Conservation (phyloP, 352 stramenopile species). For the Phytophthora pini region DNA sequence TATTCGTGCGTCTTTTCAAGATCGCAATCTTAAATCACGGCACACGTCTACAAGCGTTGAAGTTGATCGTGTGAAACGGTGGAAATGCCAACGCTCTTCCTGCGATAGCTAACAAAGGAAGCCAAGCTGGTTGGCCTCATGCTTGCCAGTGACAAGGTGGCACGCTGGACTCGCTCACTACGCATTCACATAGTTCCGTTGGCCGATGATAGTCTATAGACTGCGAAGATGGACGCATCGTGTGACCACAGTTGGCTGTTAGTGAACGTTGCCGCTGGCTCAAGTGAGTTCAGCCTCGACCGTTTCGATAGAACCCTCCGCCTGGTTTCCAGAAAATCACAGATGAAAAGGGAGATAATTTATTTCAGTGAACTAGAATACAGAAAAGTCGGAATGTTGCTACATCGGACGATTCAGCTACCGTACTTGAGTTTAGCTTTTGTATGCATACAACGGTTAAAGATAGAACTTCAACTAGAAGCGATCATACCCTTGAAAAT, state of each 20-base stretch:
- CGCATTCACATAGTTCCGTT: slow-evolving; percentile 18
- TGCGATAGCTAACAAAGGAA: background rate
- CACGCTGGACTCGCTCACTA: background rate
- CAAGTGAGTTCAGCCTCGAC: slow-evolving; percentile 18
- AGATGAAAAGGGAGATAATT: background rate
- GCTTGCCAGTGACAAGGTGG: background rate
- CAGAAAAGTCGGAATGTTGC: no score
- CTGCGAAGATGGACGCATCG: slow-evolving; percentile 2
- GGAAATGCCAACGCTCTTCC: slow-evolving; percentile 14
- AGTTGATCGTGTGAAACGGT: slow-evolving; percentile 20
- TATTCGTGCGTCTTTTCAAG: slow-evolving; percentile 24
- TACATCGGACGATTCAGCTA: no score
- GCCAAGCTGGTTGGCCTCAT: background rate
- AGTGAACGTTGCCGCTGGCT: slow-evolving; percentile 10
- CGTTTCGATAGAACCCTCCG: slow-evolving; percentile 18
- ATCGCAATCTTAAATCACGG: slow-evolving; percentile 24
- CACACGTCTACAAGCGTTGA: slow-evolving; percentile 22
- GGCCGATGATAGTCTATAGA: background rate
- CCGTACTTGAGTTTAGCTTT: no score
- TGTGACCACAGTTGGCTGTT: background rate
- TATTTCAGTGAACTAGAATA: background rate
- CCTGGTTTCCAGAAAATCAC: slow-evolving; percentile 11
- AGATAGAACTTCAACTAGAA: no score
- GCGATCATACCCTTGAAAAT: no score
- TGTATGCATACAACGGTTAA: no score